Evolutionary conservation across 2,329 filamentous ascomycete genomes (phyloP), one percentile per base, ranked within the genome.

Genomic region (Neopestalotiopsis clavispora): DNA sequence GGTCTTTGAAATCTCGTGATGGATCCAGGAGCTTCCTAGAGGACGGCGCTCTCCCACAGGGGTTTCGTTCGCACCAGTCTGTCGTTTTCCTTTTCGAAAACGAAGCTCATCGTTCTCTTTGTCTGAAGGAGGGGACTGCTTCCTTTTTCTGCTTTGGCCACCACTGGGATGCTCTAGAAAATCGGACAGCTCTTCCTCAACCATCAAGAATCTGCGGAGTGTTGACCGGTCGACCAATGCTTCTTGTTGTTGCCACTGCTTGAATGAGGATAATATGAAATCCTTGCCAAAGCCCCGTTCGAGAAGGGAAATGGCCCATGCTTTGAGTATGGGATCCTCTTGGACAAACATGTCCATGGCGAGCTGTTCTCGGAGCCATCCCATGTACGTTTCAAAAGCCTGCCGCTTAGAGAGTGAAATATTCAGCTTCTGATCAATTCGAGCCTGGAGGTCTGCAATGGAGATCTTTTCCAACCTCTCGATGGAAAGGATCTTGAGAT

Each of bases 351-450:
- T 65, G 23, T 77, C 76, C 30, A 72, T 69, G 45, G 71, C 72
- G 12, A 78, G 74, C 20, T 75, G 72, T 62, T 74, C 72, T 45
- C 73, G 71, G 2, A 78, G 69, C 77, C 77, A 78, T 40, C 28
- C 68, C 72, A 78, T 73, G 12, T 75, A 65, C 17, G 63, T 66
- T 10, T 68, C 60, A 20, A 76, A 71, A 5, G 73, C 40, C 9
- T 68, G 66, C 23, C 69, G 17, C 49, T 67, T 72, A 28, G 70
- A 38, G 28, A 70, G 6, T 14, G 67, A 49, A 10, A 62, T 23
- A 30, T 57, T 34, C 17, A 64, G 23, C 4, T 38, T 30, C 17
- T 68, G 49, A 14, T 69, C 23, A 20, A 76, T 64, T 52, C 52
- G 71, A 45, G 23, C 34, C 49, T 72, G 65, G 38, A 77, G 69